A percentile compares a stretch with the other conserved stretches of the same genome.
These are phyloP conservation scores for Cenchrus purpureus DNA, from an alignment of 176 grass and related monocot species.

Conservation along the genomic window DNA sequence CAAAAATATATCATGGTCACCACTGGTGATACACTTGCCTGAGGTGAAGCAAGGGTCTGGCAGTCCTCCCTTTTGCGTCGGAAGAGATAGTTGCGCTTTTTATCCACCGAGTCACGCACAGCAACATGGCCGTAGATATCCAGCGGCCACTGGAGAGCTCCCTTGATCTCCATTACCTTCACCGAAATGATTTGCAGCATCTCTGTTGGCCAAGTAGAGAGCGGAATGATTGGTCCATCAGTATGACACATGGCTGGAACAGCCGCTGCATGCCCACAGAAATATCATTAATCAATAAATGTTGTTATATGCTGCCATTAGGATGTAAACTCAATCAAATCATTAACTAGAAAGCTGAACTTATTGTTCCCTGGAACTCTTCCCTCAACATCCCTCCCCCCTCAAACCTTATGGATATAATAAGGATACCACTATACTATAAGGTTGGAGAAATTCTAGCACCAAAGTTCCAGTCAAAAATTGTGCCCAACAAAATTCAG, in stretches of 20 bases:
- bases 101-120: constrained; percentile 3
- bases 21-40: background rate
- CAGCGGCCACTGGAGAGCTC: background rate
- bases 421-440: too few species aligned
- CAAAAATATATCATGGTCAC: background rate
- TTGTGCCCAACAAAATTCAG: too few species aligned
- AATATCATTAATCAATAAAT: too few species aligned
- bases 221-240: background rate
- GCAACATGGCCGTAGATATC: background rate
- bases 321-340: too few species aligned
- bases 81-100: background rate
- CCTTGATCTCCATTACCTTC: background rate
- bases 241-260: background rate
- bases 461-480: too few species aligned
- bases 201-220: background rate
- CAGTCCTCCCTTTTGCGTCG: background rate
- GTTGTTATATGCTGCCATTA: too few species aligned
- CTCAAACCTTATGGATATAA: too few species aligned
- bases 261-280: background rate
- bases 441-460: too few species aligned
- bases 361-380: too few species aligned
- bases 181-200: background rate
- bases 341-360: too few species aligned
- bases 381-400: too few species aligned
- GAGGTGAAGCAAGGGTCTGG: background rate